These are phyloP conservation scores for Phaseolus lunatus DNA, from an alignment of 306 rosid genomes.

Conservation along the genomic window DNA sequence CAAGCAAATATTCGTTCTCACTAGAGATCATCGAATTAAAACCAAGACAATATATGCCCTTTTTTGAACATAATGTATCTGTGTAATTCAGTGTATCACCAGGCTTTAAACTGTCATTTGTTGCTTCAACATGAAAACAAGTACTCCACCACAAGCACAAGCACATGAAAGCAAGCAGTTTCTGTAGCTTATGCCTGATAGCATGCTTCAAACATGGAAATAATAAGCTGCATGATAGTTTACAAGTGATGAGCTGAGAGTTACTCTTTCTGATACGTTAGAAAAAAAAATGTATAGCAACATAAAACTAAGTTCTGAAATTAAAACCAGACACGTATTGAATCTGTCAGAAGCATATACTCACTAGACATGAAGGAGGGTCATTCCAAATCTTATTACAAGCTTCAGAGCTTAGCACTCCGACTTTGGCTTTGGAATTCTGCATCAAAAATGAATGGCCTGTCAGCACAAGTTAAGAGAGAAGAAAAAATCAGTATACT, in stretches of 20 bases:
- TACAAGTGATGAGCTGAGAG: neutral
- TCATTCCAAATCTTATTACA: neutral
- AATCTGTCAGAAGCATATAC: neutral
- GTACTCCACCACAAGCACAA: too few species aligned
- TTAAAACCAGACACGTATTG: too few species aligned
- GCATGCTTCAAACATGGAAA: neutral
- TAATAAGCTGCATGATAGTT: neutral
- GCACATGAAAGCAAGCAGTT: neutral
- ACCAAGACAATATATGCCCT: too few species aligned
- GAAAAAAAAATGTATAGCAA: too few species aligned
- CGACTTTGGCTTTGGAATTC: neutral
- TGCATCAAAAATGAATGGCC: neutral
- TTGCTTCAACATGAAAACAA: too few species aligned
- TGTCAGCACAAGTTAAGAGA: neutral
- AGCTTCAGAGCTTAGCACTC: neutral
- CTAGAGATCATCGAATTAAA: rapidly evolving
- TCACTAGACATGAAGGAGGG: neutral
- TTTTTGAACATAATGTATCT: neutral
- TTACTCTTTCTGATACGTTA: neutral
- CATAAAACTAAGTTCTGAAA: neutral
- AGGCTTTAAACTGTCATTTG: too few species aligned
- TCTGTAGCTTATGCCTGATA: neutral
- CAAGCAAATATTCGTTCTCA: neutral
- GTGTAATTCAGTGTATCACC: too few species aligned
- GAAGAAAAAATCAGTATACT: neutral